These are phyloP conservation scores for Hippophae gyantsensis DNA, from an alignment of 306 rosid species.

Conservation along the genomic window DNA sequence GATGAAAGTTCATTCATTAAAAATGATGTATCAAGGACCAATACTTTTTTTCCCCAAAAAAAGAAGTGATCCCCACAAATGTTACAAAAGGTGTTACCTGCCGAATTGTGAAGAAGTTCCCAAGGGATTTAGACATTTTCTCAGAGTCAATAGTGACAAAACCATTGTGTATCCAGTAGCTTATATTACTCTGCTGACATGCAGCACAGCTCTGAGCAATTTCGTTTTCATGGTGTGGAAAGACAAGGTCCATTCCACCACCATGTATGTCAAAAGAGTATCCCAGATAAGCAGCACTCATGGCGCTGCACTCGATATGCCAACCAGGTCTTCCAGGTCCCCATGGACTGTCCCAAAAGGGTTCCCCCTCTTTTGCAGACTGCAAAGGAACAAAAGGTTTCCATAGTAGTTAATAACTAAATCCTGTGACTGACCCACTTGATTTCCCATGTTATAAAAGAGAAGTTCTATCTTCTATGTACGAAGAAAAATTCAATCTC, in stretches of 20 bases:
- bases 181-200: constrained; percentile 61
- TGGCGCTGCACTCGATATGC: constrained; percentile 99
- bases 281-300: constrained; percentile 85
- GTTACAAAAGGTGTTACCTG: constrained; percentile 41
- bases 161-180: constrained; percentile 94
- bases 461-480: not conserved
- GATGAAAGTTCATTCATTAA: constrained; percentile 14
- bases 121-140: constrained; percentile 95
- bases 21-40: not conserved
- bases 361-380: constrained; percentile 93
- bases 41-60: not conserved
- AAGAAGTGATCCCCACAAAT: not conserved
- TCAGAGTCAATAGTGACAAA: constrained; percentile 82
- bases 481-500: not conserved
- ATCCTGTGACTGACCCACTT: not conserved
- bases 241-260: constrained; percentile 91
- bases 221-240: constrained; percentile 99
- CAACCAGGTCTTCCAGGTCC: constrained; percentile 98
- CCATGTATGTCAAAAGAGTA: constrained; percentile 92
- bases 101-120: constrained; percentile 92
- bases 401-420: constrained; percentile 13
- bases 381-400: constrained; percentile 28
- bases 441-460: not conserved
- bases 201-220: constrained; percentile 99
- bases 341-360: constrained; percentile 98